These are phyloP conservation scores for Metschnikowia gruessii DNA, from an alignment of 805 yeast genomes.

Conservation along the genomic window DNA sequence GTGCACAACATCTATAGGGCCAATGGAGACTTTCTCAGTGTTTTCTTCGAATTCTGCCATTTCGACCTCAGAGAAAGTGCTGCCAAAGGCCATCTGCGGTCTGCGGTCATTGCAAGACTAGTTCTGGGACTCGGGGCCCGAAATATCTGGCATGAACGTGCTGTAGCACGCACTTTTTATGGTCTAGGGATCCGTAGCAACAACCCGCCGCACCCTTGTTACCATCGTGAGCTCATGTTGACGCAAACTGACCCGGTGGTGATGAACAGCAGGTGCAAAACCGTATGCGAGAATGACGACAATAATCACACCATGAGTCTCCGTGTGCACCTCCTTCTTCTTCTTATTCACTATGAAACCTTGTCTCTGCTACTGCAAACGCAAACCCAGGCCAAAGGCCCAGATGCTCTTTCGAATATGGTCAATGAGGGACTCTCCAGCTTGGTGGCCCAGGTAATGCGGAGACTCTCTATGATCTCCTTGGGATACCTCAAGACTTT, in stretches of 20 bases:
- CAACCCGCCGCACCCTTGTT: conserved; percentile 25
- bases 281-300: conserved; percentile 19
- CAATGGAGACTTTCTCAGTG: conserved; percentile 20
- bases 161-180: conserved; percentile 27
- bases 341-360: conserved; percentile 3
- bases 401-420: no score
- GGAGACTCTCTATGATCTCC: background rate
- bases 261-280: conserved; percentile 13
- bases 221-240: conserved; percentile 25
- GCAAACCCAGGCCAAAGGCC: no score
- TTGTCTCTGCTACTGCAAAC: background rate
- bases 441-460: conserved; percentile 1
- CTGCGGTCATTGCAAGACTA: conserved; percentile 11
- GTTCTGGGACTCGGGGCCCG: conserved; percentile 24
- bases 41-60: conserved; percentile 24
- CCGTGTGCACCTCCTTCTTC: conserved; percentile 18
- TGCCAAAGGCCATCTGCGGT: background rate
- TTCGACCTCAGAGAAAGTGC: conserved; percentile 2
- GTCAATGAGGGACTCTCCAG: background rate
- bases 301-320: conserved; percentile 28
- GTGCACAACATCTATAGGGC: conserved; percentile 27
- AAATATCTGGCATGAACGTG: conserved; percentile 31
- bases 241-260: conserved; percentile 21
- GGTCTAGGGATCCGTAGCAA: conserved; percentile 25
- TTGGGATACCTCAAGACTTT: conserved; percentile 6